Conservation (phyloP, 345 rosid genomes). For the Populus ilicifolia region DNA sequence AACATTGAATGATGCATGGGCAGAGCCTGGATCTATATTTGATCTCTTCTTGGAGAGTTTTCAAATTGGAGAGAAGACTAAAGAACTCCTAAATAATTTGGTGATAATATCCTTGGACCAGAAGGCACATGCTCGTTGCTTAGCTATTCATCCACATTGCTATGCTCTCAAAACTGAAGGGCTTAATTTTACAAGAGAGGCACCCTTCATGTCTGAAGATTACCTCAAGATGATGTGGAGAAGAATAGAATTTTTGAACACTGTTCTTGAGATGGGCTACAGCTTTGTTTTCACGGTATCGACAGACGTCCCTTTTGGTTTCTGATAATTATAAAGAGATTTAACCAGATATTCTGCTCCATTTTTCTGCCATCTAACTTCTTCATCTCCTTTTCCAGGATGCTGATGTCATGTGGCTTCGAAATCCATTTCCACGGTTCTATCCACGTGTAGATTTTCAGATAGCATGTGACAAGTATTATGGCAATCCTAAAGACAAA, state of each 20-base stretch:
- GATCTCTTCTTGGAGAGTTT: slow-evolving; percentile 63
- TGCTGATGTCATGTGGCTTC: slow-evolving; percentile 78
- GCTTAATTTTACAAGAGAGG: slow-evolving; percentile 40
- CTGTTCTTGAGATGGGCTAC: slow-evolving; percentile 53
- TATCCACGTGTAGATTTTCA: slow-evolving; percentile 61
- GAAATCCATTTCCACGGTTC: slow-evolving; percentile 65
- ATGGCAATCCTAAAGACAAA: slow-evolving; percentile 36
- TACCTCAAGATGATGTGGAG: slow-evolving; percentile 76
- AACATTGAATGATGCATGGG: slow-evolving; percentile 65
- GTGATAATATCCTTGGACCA: slow-evolving; percentile 50
- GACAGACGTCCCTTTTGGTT: neutral
- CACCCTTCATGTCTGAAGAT: slow-evolving; percentile 45
- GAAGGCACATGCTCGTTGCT: slow-evolving; percentile 50
- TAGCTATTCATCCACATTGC: slow-evolving; percentile 42
- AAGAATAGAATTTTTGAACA: slow-evolving; percentile 43
- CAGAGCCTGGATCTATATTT: slow-evolving; percentile 46
- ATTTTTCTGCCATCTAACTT: neutral
- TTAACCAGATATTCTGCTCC: neutral
- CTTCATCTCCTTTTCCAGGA: slow-evolving; percentile 36
- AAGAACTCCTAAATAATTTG: slow-evolving; percentile 39
- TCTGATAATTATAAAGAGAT: too few relatives aligned
- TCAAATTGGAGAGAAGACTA: slow-evolving; percentile 42
- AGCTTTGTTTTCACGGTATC: slow-evolving; percentile 62
- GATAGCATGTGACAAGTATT: slow-evolving; percentile 66
- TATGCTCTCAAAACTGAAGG: slow-evolving; percentile 33